Percentiles rank a stretch among this genome's conserved stretches.
phyloP scores from a whole-genome alignment of 2,329 filamentous ascomycete species.

The Hawksworthiomyces lignivorus region DNA sequence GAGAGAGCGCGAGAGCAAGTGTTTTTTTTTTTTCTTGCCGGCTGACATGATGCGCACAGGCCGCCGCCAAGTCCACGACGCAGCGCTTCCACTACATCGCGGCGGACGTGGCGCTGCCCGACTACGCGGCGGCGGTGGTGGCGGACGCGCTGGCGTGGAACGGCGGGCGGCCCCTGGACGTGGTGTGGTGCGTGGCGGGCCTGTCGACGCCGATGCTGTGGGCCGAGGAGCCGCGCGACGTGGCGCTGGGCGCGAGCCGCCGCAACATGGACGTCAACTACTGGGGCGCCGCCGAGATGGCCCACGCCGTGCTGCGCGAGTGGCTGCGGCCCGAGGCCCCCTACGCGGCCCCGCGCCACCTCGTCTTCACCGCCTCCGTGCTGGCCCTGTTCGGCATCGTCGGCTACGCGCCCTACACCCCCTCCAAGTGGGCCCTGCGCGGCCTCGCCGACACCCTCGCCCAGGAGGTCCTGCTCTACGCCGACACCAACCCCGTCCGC shows the following conservation, averaged over 20 bases:
- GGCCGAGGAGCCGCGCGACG: conserved; percentile 56
- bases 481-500: conserved; percentile 54
- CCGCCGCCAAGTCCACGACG: conserved; percentile 55
- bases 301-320: conserved; percentile 65
- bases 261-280: conserved; percentile 90
- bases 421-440: conserved; percentile 78
- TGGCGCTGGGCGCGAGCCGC: conserved; percentile 54
- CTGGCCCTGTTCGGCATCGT: conserved; percentile 67
- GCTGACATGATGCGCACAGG: conserved; percentile 29
- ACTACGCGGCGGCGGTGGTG: conserved; percentile 64
- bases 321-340: conserved; percentile 57
- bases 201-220: conserved; percentile 67
- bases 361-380: conserved; percentile 80
- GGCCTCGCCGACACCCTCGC: conserved; percentile 74
- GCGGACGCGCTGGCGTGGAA: conserved; percentile 74
- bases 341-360: conserved; percentile 54
- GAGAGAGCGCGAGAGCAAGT: too few species aligned
- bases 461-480: conserved; percentile 82
- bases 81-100: conserved; percentile 81
- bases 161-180: conserved; percentile 61
- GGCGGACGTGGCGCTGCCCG: conserved; percentile 67
- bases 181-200: conserved; percentile 89
- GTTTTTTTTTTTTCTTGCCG: too few species aligned
- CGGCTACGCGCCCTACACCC: conserved; percentile 78
- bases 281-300: conserved; percentile 78